Evolutionary conservation across 148 eudicot species (phyloP).

Genomic region (Cornus suecica): DNA sequence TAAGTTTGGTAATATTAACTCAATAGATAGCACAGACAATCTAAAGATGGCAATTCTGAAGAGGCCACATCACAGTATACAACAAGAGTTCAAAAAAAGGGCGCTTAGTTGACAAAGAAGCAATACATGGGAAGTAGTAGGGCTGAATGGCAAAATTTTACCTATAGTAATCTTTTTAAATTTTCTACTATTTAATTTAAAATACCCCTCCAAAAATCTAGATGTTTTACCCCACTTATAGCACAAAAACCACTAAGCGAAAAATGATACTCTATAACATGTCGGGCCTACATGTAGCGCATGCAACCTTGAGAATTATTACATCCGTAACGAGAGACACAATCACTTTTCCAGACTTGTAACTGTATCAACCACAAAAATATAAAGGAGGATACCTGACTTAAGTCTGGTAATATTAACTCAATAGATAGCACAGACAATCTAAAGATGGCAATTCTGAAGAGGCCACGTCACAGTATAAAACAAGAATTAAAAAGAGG

Average conservation of each 20-base stretch:
- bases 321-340: conserved; percentile 11
- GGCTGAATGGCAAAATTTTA: no score
- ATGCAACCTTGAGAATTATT: neutral
- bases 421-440: neutral
- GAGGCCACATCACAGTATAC: neutral
- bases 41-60: neutral
- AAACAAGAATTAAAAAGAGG: no score
- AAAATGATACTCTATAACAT: neutral
- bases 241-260: neutral
- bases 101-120: no score
- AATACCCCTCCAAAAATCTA: no score
- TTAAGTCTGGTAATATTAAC: conserved; percentile 23
- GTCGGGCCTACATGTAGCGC: neutral
- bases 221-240: neutral
- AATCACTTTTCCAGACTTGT: conserved; percentile 34
- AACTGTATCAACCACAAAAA: conserved; percentile 33
- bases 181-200: no score
- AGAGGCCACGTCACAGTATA: neutral
- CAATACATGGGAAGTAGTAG: no score
- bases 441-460: neutral
- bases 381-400: conserved; percentile 35
- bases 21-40: neutral
- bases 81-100: no score
- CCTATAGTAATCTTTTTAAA: no score
- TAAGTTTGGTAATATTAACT: conserved; percentile 21